phyloP scores from a whole-genome alignment of 129 eudicot species.

The Centaurea solstitialis region DNA sequence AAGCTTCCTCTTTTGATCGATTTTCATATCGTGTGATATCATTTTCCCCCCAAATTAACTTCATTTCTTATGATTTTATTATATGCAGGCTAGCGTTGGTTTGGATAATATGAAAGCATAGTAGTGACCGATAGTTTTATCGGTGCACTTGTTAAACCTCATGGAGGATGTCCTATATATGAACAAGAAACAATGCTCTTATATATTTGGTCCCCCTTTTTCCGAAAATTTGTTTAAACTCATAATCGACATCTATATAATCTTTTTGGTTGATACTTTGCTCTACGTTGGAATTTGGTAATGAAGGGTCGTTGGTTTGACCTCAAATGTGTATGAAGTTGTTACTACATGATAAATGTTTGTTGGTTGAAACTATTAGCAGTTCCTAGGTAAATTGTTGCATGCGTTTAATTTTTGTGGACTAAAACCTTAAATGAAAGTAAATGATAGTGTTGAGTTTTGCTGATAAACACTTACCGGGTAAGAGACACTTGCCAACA shows the following conservation, averaged over 20 bases:
- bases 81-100: slow-evolving; percentile 72
- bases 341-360: neutral
- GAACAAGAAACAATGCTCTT: slow-evolving; percentile 10
- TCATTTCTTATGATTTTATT: slow-evolving; percentile 10
- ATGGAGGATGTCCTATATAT: slow-evolving; percentile 6
- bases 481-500: too few relatives aligned
- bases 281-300: neutral
- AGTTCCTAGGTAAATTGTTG: too few relatives aligned
- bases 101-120: slow-evolving; percentile 79
- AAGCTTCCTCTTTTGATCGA: neutral
- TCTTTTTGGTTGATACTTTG: slow-evolving; percentile 15
- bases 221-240: slow-evolving; percentile 11
- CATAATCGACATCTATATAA: slow-evolving; percentile 25
- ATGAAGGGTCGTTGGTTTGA: neutral
- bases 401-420: too few relatives aligned
- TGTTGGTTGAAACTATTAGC: neutral
- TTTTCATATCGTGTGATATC: neutral
- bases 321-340: slow-evolving; percentile 11
- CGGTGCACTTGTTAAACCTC: slow-evolving; percentile 8
- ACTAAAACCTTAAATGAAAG: too few relatives aligned
- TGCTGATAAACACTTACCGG: neutral
- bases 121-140: slow-evolving; percentile 17
- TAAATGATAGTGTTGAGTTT: too few relatives aligned
- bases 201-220: neutral
- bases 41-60: neutral